These are phyloP conservation scores for Spergularia azorica DNA, from an alignment of 179 eudicot species.

Conservation along the genomic window DNA sequence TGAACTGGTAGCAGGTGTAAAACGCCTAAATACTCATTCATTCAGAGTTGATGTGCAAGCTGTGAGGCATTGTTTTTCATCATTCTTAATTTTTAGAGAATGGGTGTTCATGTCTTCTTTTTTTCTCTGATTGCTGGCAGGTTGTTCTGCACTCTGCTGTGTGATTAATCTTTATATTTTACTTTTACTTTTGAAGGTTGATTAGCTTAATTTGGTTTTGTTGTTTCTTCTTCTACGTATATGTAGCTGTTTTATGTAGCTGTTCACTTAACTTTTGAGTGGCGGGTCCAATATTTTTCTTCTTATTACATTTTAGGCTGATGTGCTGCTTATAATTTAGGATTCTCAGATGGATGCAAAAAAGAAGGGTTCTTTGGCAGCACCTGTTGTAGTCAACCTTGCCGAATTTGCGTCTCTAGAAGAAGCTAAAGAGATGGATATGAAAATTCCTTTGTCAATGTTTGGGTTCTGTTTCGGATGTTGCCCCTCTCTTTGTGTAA, in stretches of 20 bases:
- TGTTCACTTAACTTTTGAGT: neutral
- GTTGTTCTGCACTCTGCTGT: neutral
- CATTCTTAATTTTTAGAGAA: too few species aligned
- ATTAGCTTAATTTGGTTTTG: conserved; percentile 4
- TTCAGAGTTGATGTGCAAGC: neutral
- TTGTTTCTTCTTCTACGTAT: neutral
- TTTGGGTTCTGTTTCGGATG: conserved; percentile 35
- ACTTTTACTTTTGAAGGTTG: neutral
- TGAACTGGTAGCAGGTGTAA: too few species aligned
- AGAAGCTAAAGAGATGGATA: conserved; percentile 45
- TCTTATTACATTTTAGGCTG: conserved; percentile 14
- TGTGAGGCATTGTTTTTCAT: too few species aligned
- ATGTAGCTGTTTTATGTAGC: neutral
- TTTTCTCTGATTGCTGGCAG: neutral
- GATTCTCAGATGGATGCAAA: conserved; percentile 46
- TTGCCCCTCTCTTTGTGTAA: conserved; percentile 56
- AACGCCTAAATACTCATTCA: neutral
- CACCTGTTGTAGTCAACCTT: conserved; percentile 65
- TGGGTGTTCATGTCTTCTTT: too few species aligned
- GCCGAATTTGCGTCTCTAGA: conserved; percentile 61
- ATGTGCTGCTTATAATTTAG: conserved; percentile 37
- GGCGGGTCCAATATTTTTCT: conserved; percentile 8
- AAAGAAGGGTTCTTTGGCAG: conserved; percentile 46
- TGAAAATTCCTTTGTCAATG: conserved; percentile 58
- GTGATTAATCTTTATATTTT: neutral